Evolutionary conservation across 768 basidiomycete genomes (phyloP).

Genomic region (Trametes cinnabarina): DNA sequence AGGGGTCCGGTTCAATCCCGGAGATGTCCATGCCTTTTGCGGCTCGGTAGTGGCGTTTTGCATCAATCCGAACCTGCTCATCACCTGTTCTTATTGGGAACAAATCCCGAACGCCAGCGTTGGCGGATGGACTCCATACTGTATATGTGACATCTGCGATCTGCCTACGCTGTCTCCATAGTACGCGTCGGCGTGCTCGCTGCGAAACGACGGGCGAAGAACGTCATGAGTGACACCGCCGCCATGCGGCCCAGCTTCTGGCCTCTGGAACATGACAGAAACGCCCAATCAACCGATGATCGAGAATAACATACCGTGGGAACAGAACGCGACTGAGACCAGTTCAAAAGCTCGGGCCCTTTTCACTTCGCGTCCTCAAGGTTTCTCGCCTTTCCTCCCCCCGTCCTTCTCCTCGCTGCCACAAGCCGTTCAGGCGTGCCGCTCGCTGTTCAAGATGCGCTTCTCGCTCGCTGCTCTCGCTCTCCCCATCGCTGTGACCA

Average conservation of each 20-base stretch:
- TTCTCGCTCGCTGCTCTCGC: conserved; percentile 27
- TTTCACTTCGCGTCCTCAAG: conserved; percentile 9
- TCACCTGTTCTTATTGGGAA: too few species aligned
- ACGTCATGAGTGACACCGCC: not conserved
- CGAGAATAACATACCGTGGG: conserved; percentile 7
- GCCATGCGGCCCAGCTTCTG: not conserved
- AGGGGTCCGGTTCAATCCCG: conserved; percentile 17
- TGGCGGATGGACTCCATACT: not conserved
- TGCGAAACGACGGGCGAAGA: not conserved
- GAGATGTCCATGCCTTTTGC: conserved; percentile 12
- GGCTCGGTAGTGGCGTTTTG: too few species aligned
- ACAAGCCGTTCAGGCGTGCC: conserved; percentile 13
- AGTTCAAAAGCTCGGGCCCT: conserved; percentile 9
- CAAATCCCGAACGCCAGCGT: too few species aligned
- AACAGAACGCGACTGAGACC: conserved; percentile 7
- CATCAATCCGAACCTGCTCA: too few species aligned
- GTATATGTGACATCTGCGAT: too few species aligned
- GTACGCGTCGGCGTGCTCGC: not conserved
- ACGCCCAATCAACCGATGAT: not conserved
- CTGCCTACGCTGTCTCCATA: too few species aligned
- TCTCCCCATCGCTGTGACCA: conserved; percentile 26
- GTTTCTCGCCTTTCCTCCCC: conserved; percentile 16
- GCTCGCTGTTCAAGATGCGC: conserved; percentile 28
- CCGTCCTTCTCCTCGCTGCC: conserved; percentile 17
- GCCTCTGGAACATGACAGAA: conserved; percentile 6